Base-by-base conservation (phyloP, 192 early-diverging fungal species). In the Mortierella alpina region DNA sequence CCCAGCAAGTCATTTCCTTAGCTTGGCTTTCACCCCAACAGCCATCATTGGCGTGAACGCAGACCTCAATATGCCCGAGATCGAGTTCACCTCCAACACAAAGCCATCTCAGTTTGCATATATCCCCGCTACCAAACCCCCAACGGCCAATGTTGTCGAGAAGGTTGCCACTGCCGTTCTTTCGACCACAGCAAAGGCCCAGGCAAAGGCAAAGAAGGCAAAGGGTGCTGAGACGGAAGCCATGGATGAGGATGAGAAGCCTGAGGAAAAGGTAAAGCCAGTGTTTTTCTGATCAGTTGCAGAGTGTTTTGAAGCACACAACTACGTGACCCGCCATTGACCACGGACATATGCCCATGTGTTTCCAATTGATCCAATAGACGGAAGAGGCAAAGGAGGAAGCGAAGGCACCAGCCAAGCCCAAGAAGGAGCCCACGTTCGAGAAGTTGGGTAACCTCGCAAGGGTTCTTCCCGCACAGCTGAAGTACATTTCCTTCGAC, bases 101-200 rank as follows among this genome's bases (percentile, higher is more conserved):
- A 92, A 90, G 59, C 94, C 95, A 60, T 93, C 95, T 0, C 82
- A 97, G 77, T 99, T 95, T 89, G 93, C 96, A 10, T 99, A 99
- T 81, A 97, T 96, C 55, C 90, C 95, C 4, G 82, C 93, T 6
- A 91, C 91, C 66, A 96, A 96, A 84, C 90, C 93, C 18, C 93
- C 93, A 57, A 91, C 91, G 18, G 85, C 86, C n/a, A 89, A 89
- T 54, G 90, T 89, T 14, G 89, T 96, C 17, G 95, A 96, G 82
- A 96, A 96, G 86, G 92, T 99, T 1, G 95, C 95, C 2, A 98
- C 96, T 15, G 97, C 97, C 1, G 95, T 98, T 18, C 86, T 99
- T 55, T 97, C 96, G 39, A 98, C 97, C 7, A 99, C 98, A 13
- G 95, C 95, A 48, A 98, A 95, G 86, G 92, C 94, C 7, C 92